Percentiles rank a stretch among this genome's conserved stretches.
Conservation (phyloP, 2,329 filamentous ascomycete genomes). For the Hypoxylon sp. region DNA sequence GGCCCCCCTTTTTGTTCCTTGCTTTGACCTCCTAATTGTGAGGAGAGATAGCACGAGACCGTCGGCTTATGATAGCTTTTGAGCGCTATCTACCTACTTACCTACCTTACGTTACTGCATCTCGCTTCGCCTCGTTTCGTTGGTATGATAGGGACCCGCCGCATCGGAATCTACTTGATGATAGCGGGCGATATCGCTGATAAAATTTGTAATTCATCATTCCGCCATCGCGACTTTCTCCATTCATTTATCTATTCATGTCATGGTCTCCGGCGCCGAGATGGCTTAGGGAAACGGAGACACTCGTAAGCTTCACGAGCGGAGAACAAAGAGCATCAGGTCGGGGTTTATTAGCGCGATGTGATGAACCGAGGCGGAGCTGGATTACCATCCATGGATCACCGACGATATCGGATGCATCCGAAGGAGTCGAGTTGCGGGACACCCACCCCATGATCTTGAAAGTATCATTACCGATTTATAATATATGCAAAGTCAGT, state of each 20-base stretch:
- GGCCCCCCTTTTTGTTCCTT: slow-evolving; percentile 10
- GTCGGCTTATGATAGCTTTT: slow-evolving; percentile 3
- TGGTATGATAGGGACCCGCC: neutral
- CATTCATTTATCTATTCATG: slow-evolving; percentile 7
- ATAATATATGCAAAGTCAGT: slow-evolving; percentile 1
- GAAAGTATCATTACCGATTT: neutral
- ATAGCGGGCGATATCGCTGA: slow-evolving; percentile 1
- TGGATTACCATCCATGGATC: slow-evolving; percentile 5
- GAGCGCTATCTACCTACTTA: slow-evolving; percentile 1
- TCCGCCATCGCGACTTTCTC: neutral
- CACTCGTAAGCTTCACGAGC: slow-evolving; percentile 2
- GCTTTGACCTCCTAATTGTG: slow-evolving; percentile 19
- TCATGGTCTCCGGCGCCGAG: slow-evolving; percentile 8
- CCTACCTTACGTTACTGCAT: neutral
- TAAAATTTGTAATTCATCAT: neutral
- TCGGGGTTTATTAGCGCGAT: slow-evolving; percentile 28
- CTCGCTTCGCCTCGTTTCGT: neutral
- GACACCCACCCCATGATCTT: neutral
- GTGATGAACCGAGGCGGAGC: neutral
- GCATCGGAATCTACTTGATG: neutral
- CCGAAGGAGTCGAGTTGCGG: slow-evolving; percentile 9
- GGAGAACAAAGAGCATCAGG: slow-evolving; percentile 17
- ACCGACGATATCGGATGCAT: slow-evolving; percentile 37
- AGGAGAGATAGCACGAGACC: slow-evolving; percentile 20
- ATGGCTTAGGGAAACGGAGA: neutral